Conservation (phyloP, 208 protist genomes). For the Leptomonas seymouri region DNA sequence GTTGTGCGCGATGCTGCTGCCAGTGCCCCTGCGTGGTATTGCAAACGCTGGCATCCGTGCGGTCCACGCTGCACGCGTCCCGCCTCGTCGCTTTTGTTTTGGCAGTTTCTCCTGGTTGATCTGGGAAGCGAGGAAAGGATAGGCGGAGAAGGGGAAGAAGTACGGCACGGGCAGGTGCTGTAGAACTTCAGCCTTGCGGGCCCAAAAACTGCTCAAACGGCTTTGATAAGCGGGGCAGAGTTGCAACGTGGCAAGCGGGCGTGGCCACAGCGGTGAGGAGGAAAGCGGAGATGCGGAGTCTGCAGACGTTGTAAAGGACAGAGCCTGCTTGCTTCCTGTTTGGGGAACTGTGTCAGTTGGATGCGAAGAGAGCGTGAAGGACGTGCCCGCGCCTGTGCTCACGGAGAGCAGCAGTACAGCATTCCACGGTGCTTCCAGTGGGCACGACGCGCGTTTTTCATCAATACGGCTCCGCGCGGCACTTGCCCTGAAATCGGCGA, state of each 20-base stretch:
- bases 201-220: slow-evolving; percentile 19
- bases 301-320: neutral
- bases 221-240: neutral
- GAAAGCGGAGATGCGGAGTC: neutral
- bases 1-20: neutral
- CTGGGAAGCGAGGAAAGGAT: neutral
- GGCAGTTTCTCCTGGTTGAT: neutral
- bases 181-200: neutral
- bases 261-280: slow-evolving; percentile 1
- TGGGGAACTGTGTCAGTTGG: neutral
- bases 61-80: too few relatives aligned
- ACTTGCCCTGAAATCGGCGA: neutral
- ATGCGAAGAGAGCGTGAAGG: neutral
- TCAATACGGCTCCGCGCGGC: neutral
- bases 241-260: neutral
- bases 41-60: too few relatives aligned
- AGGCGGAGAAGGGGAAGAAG: slow-evolving; percentile 27
- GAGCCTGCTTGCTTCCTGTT: neutral
- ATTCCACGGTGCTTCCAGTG: slow-evolving; percentile 4
- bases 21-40: too few relatives aligned
- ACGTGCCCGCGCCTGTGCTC: too few relatives aligned
- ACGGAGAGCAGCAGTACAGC: neutral
- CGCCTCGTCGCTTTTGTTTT: too few relatives aligned
- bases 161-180: slow-evolving; percentile 19
- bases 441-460: neutral